Conservation (phyloP, 768 basidiomycete genomes). For the Tephrocybe sp. region DNA sequence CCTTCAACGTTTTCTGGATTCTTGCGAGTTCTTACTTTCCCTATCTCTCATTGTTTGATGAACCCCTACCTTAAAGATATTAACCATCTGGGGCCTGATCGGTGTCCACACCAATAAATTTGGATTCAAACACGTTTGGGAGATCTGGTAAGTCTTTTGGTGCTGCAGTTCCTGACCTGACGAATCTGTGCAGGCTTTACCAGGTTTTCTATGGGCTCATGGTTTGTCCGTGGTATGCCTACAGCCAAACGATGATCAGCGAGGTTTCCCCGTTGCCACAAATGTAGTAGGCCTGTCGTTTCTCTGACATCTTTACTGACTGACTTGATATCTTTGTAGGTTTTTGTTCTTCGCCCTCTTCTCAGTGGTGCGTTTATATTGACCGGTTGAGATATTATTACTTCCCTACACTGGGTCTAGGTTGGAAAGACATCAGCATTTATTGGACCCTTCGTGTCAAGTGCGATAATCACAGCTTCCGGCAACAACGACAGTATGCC, state of each 20-base stretch:
- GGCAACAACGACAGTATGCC: conserved; percentile 74
- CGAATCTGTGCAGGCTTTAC: conserved; percentile 63
- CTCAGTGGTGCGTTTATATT: conserved; percentile 50
- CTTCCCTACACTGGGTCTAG: too few species aligned
- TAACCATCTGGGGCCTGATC: conserved; percentile 75
- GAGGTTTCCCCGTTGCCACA: conserved; percentile 74
- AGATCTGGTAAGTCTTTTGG: conserved; percentile 56
- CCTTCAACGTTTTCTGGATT: conserved; percentile 74
- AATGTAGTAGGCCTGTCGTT: conserved; percentile 44
- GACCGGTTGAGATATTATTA: not conserved
- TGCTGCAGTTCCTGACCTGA: conserved; percentile 1
- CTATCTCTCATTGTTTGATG: too few species aligned
- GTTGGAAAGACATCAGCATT: conserved; percentile 77
- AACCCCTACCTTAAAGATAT: conserved; percentile 35
- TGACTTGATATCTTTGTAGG: conserved; percentile 32
- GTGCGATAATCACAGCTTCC: conserved; percentile 70
- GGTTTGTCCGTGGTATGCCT: conserved; percentile 82
- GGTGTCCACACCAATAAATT: conserved; percentile 75
- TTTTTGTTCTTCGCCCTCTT: conserved; percentile 78
- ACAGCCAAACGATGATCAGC: conserved; percentile 82
- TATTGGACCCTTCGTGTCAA: conserved; percentile 74
- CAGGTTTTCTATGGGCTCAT: conserved; percentile 71
- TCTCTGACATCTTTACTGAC: not conserved
- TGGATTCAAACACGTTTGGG: conserved; percentile 85
- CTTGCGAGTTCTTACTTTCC: conserved; percentile 38